Base-by-base conservation (phyloP, 306 rosid species). In the Gastrolobium bilobum region DNA sequence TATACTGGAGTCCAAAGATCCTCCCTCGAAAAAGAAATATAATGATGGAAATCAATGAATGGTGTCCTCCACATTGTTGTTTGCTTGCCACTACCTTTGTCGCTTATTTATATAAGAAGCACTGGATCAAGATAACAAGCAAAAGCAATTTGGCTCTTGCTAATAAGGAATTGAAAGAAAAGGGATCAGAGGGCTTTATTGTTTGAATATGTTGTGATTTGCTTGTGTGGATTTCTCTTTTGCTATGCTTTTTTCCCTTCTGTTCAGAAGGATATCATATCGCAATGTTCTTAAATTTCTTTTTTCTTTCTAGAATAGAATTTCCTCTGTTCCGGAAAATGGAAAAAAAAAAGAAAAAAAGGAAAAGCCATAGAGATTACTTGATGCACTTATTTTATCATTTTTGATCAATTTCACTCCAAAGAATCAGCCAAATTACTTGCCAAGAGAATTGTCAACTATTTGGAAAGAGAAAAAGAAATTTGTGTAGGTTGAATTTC, bases 391-490 rank as follows among this genome's bases (percentile, higher is more conserved):
- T 39, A 29, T 13, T 60, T 71, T 14, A 10, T 54, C 15, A n/a
- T 71, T 59, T 20, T 40, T 9, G 54, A 31, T 20, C 56, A 59
- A 9, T 71, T 53, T 79, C 67, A 71, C 29, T 51, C 20, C 63
- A 40, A 46, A 1, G 29, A 43, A 30, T 61, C 70, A 7, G 20
- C 15, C 39, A 43, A 14, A 67, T 31, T 44, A 35, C 26, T 20
- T 59, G 71, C 46, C 76, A 37, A 60, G 8, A 10, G 61, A 53
- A 43, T 38, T 61, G 57, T 9, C 71, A 71, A 51, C 20, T 43
- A 15, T 64, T 73, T 54, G 68, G 42, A 3, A 38, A 50, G 26
- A 43, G 75, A 65, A 53, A 64, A 0, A 2, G 26, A 29, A 11
- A 26, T 13, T 29, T 52, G 8, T 44, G 2, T 46, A 1, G 26